phyloP scores from a whole-genome alignment of 163 green algal genomes.

The Chlamydomonas reinhardtii region DNA sequence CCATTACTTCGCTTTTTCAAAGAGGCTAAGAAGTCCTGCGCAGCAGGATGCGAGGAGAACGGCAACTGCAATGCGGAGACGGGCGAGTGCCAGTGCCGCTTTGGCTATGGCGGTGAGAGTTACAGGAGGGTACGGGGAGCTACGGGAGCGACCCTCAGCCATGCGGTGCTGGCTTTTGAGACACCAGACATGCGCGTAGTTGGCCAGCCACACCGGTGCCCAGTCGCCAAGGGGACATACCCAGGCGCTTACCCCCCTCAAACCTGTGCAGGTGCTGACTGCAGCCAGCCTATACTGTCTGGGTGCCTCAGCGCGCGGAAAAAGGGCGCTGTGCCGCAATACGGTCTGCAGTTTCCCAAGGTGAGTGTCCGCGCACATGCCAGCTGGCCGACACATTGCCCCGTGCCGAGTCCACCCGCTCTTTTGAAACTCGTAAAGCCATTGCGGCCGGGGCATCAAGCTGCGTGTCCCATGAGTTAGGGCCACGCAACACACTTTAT shows the following conservation, averaged over 20 bases:
- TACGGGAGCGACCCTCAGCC: no score
- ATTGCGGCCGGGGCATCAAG: no score
- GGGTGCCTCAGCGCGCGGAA: not conserved
- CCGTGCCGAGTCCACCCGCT: no score
- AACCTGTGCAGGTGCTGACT: not conserved
- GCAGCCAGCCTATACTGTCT: not conserved
- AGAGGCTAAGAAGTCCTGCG: constrained; percentile 11
- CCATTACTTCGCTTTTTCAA: not conserved
- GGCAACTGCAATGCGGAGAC: constrained; percentile 53
- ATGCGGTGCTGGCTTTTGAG: not conserved
- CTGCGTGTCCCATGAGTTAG: no score
- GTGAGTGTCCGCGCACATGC: no score
- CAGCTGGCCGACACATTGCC: no score
- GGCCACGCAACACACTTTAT: no score
- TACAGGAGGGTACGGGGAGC: no score
- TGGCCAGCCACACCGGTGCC: no score
- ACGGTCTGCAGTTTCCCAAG: not conserved
- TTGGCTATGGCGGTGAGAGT: not conserved
- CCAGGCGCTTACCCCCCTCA: no score
- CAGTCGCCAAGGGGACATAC: not conserved
- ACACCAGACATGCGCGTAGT: no score
- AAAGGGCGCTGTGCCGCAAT: not conserved
- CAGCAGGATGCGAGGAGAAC: constrained; percentile 10
- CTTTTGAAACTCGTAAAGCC: no score
- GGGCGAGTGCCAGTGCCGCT: not conserved